Evolutionary conservation across 1,284 basidiomycete genomes (phyloP), one percentile per base, ranked within the genome.

Genomic region (Ganoderma meredithae): DNA sequence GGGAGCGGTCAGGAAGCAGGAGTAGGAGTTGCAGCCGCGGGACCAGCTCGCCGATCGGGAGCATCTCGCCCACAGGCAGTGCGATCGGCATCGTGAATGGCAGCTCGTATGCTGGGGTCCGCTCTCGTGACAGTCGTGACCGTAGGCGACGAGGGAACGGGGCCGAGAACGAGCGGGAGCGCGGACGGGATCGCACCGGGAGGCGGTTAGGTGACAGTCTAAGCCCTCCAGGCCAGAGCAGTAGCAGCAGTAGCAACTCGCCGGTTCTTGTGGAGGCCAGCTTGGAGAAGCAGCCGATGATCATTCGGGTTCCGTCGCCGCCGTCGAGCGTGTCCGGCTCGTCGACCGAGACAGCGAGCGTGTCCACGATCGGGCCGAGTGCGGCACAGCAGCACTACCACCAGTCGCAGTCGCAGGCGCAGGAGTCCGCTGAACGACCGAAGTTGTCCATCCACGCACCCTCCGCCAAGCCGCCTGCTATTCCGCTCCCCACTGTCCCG

Each of bases 21-120:
- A 72, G 71, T 43, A 43, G 66, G 55, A 72, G 71, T 43, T 7
- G 66, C 13, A 77, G 81, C 33, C 76, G 76, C 36, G 79, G 81
- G 43, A 77, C 79, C 52, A 79, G 79, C 66, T 86, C 85, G 60
- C 85, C 89, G 3, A 74, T 89, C 43, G 89, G 88, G 9, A 89
- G 87, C 69, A 77, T 89, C 61, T 89, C 88, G 25, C 90, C 90
- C 6, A 88, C 90, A 3, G 85, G 80, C 13, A 65, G 79, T 47
- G 75, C 76, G 33, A 71, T 81, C 9, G 83, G 73, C n/a, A 71
- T 82, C 47, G 83, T 72, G 19, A 70, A 81, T 41, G 81, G 72
- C 22, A 73, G 74, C 63, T 80, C 80, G 31, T 79, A 77, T 39
- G 74, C 67, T 47, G 81, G 76, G 49, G 79, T 70, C 13, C 63